phyloP scores from a whole-genome alignment of 225 moss, liverwort and hornwort genomes.

The Asterella californica region DNA sequence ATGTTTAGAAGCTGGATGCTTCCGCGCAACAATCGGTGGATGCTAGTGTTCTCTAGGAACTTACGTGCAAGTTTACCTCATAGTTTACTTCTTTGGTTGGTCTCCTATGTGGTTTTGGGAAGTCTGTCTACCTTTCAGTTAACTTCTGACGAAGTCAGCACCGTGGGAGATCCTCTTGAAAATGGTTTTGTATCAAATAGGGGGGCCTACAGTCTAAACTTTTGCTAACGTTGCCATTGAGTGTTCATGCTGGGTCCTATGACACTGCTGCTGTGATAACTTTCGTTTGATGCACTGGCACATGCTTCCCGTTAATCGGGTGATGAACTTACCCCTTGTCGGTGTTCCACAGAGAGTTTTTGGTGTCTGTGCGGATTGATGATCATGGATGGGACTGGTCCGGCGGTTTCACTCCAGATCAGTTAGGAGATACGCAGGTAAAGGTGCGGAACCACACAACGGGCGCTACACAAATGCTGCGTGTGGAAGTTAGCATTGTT shows the following conservation, averaged over 20 bases:
- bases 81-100: too few species aligned
- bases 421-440: slow-evolving; percentile 89
- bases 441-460: slow-evolving; percentile 91
- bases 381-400: slow-evolving; percentile 99
- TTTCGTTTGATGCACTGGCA: not conserved
- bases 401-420: slow-evolving; percentile 88
- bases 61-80: too few species aligned
- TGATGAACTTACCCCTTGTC: not conserved
- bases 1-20: too few species aligned
- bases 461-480: slow-evolving; percentile 82
- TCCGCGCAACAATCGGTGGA: too few species aligned
- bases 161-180: too few species aligned
- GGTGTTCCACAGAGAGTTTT: slow-evolving; percentile 51
- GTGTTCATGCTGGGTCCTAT: not conserved
- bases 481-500: slow-evolving; percentile 91
- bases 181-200: too few species aligned
- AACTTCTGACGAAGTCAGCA: too few species aligned
- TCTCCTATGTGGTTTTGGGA: too few species aligned
- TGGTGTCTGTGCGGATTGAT: slow-evolving; percentile 79
- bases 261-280: not conserved
- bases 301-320: not conserved
- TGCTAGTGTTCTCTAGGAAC: too few species aligned
- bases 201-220: too few species aligned
- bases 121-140: too few species aligned
- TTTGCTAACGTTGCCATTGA: too few species aligned